A percentile compares a stretch with the other conserved stretches of the same genome.
Conservation (phyloP, 2,329 filamentous ascomycete species). For the Fusarium chuoi region DNA sequence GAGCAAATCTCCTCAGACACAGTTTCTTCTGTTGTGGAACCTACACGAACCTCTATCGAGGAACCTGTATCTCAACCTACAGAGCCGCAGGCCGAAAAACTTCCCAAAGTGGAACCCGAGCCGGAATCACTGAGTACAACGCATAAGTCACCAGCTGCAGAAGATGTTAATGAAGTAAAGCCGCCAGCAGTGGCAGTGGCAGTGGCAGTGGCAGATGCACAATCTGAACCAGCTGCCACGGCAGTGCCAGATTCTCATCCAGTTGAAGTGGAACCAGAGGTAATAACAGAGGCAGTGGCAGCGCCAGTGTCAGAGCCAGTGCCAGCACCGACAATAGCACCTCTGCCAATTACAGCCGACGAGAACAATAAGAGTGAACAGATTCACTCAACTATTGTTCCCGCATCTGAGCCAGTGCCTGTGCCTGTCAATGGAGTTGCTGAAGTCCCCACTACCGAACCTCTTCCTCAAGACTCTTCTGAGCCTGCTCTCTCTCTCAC, state of each 20-base stretch:
- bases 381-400: conserved; percentile 16
- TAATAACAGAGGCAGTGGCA: neutral
- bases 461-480: conserved; percentile 9
- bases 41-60: conserved; percentile 27
- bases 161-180: neutral
- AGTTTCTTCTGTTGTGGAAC: conserved; percentile 21
- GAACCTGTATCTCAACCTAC: conserved; percentile 26
- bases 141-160: conserved; percentile 9
- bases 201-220: neutral
- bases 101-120: conserved; percentile 36
- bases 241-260: neutral
- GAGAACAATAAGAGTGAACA: conserved; percentile 16
- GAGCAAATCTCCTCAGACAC: conserved; percentile 9
- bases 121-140: conserved; percentile 10
- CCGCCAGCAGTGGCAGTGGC: neutral
- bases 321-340: conserved; percentile 1
- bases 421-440: conserved; percentile 18
- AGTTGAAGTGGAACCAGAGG: neutral
- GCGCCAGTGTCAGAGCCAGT: neutral
- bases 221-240: conserved; percentile 7
- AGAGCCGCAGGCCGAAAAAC: conserved; percentile 28
- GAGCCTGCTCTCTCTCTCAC: neutral
- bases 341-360: neutral
- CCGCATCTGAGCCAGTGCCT: conserved; percentile 5
- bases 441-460: neutral